These are phyloP conservation scores for Aphanomyces stellatus DNA, from an alignment of 352 stramenopile species.

Conservation along the genomic window DNA sequence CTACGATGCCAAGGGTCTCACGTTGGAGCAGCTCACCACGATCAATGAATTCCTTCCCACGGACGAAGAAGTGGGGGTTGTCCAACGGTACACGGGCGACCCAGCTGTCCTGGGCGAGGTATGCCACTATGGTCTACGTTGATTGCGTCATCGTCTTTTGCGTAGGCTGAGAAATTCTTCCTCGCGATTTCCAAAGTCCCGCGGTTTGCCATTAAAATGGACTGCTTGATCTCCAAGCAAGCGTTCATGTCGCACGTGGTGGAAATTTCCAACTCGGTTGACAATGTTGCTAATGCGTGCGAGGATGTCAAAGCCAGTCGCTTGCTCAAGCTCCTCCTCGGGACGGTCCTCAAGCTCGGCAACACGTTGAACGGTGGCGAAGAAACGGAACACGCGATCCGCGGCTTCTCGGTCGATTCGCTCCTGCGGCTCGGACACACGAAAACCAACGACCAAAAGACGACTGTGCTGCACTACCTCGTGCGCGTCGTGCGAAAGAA, in stretches of 20 bases:
- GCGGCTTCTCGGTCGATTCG: constrained; percentile 94
- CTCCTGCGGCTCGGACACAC: constrained; percentile 89
- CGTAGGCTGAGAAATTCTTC: constrained; percentile 81
- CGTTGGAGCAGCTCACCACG: constrained; percentile 68
- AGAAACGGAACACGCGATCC: constrained; percentile 60
- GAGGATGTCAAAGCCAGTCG: constrained; percentile 91
- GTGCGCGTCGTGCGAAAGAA: constrained; percentile 95
- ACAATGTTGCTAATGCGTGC: constrained; percentile 83
- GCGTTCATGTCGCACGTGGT: constrained; percentile 59
- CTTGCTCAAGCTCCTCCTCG: constrained; percentile 90
- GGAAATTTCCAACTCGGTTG: constrained; percentile 75
- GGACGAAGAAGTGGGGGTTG: constrained; percentile 78
- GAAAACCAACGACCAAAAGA: constrained; percentile 96
- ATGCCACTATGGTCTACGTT: constrained; percentile 20
- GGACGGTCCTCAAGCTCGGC: constrained; percentile 95
- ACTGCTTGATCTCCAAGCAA: constrained; percentile 78
- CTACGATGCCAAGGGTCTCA: constrained; percentile 57
- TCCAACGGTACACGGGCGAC: constrained; percentile 77
- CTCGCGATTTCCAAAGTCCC: constrained; percentile 76
- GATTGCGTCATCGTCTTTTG: not conserved
- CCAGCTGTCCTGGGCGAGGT: constrained; percentile 55
- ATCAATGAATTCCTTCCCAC: constrained; percentile 93
- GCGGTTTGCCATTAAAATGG: constrained; percentile 49
- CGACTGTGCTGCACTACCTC: constrained; percentile 97
- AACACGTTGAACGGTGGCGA: constrained; percentile 94